Base-by-base conservation (phyloP, 169 alveolate genomes). In the Cryptosporidium bovis region DNA sequence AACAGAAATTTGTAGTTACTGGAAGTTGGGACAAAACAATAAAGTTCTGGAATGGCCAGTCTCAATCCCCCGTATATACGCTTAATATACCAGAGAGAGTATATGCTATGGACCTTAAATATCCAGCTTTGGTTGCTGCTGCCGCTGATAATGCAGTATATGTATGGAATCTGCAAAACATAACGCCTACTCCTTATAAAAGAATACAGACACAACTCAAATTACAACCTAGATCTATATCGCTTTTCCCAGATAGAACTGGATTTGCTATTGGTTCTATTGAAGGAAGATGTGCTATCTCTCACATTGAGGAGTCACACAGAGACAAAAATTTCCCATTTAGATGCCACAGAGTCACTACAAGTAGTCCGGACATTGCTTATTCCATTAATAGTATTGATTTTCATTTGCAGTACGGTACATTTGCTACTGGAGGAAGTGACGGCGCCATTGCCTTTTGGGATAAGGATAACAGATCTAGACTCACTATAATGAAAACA, bases 251-350 rank as follows among this genome's bases (percentile, higher is more conserved):
- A 36, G 97, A 97, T 82, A 95, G 92, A 68, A 84, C 93, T 29
- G 99, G 99, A 46, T 97, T 93, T 83, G 96, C 96, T 0, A 92
- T 94, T 62, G 96, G 98, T 3, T 95, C 98, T 12, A 95, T 96
- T n/a, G 98, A 95, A 90, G 99, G 99, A 6, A 93, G 98, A 69
- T 96, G 95, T 15, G 97, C 98, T 20, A 92, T 97, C 84, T 96
- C 96, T 90, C 95, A 96, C 83, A 93, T 96, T 48, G 96, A 95
- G 69, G 92, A 93, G 82, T 91, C 91, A 66, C 90, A 91, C 55
- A 93, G 91, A 83, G 66, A 93, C 68, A 91, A 91, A 71, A 93
- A 96, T 66, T 96, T 95, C 67, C 96, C 97, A 24, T 96, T 96
- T 91, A 96, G 95, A 89, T 96, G 98, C 90, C 99, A 96, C 92